A percentile compares a stretch with the other conserved stretches of the same genome.
Evolutionary conservation across 805 yeast species (phyloP).

Genomic region (Candida verbasci): DNA sequence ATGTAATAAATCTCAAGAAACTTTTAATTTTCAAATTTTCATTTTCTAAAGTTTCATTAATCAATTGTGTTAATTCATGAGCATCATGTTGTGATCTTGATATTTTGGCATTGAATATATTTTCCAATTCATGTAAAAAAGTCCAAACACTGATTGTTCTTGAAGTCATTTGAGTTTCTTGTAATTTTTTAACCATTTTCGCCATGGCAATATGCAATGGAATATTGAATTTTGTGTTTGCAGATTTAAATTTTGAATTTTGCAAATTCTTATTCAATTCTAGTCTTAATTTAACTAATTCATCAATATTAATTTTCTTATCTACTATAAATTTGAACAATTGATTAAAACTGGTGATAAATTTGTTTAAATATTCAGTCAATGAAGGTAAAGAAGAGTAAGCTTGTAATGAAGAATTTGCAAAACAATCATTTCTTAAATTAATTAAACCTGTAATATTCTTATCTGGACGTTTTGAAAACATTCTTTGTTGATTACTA

Average conservation of each 20-base stretch:
- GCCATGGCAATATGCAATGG: slow-evolving; percentile 59
- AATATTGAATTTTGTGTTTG: slow-evolving; percentile 27
- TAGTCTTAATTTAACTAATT: slow-evolving; percentile 11
- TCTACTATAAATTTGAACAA: slow-evolving; percentile 16
- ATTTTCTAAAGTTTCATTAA: slow-evolving; percentile 70
- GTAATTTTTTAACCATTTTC: slow-evolving; percentile 49
- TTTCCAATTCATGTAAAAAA: slow-evolving; percentile 67
- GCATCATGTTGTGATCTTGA: slow-evolving; percentile 88
- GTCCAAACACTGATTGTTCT: slow-evolving; percentile 73
- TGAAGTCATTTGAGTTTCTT: slow-evolving; percentile 52
- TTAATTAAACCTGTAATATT: slow-evolving; percentile 81
- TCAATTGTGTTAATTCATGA: slow-evolving; percentile 80
- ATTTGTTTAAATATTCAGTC: slow-evolving; percentile 49
- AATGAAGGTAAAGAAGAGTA: slow-evolving; percentile 58
- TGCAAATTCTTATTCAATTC: slow-evolving; percentile 6
- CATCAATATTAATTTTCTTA: slow-evolving; percentile 15
- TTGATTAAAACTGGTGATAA: slow-evolving; percentile 25
- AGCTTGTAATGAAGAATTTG: slow-evolving; percentile 84
- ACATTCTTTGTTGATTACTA: slow-evolving; percentile 21
- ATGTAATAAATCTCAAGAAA: slow-evolving; percentile 13
- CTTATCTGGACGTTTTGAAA: slow-evolving; percentile 59
- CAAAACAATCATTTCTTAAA: slow-evolving; percentile 85
- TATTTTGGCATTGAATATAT: slow-evolving; percentile 65
- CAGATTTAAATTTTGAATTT: slow-evolving; percentile 17
- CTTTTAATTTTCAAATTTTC: slow-evolving; percentile 51